Evolutionary conservation across 768 basidiomycete species (phyloP), one percentile per base, ranked within the genome.

Genomic region (Mycena galericulata): DNA sequence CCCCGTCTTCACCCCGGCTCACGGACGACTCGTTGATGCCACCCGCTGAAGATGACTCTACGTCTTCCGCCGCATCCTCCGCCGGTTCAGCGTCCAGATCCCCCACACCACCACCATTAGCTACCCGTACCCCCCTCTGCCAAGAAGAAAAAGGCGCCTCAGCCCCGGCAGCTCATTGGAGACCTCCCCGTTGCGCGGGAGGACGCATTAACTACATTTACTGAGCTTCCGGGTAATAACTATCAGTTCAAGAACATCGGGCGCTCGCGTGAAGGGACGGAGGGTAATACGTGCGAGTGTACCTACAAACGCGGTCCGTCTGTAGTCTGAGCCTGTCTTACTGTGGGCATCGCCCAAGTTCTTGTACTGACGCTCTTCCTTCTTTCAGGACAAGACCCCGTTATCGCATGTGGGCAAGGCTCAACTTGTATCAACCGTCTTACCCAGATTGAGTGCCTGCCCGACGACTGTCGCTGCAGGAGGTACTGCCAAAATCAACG

Each of bases 381-480:
- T 36, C 29, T 45, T 70, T 68, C 67, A 95, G 93, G 84, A 68
- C 75, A 80, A 27, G 90, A 92, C 77, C 84, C 86, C 68, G 85
- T 83, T 47, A 80, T 79, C 59, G 95, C 95, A 8, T 99, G 98
- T 80, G 95, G 96, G 27, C 88, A 90, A 41, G 84, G 88, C 68
- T 95, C 95, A 26, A 94, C 97, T 82, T 99, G 98, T 79, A 98
- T 99, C 82, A 99, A 99, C 80, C 87, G 96, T 65, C 88, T 99
- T 68, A 97, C 98, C 27, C 97, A 97, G 79, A 95, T 99, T 15
- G 98, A 99, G 80, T 99, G 98, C 80, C 80, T 97, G n/a, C 82
- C 88, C 17, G 92, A 87, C 41, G 96, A 98, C 72, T 99, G 98
- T 82, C 88, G 92, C 41, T 96, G 94, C 82, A 84, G 89, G 49